Base-by-base conservation (phyloP, 305 asterid genomes). In the Fraxinus latifolia region DNA sequence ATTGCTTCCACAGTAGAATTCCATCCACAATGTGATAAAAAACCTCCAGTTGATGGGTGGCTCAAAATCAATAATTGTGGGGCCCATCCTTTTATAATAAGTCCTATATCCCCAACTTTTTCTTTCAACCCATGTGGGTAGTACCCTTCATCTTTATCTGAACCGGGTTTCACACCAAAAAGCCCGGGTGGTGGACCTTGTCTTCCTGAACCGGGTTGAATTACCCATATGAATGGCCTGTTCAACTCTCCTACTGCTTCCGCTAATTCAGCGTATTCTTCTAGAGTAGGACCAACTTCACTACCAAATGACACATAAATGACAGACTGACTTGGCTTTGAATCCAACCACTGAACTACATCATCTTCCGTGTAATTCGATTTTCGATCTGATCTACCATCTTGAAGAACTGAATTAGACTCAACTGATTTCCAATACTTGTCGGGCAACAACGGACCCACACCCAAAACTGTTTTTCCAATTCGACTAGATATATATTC, bases 1-100 rank as follows among this genome's bases (percentile, higher is more conserved):
- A 91, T 82, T 0, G 95, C 91, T 84, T 94, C 95, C 34, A 90
- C 78, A 0, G 92, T 90, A 1, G 98, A 94, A 82, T 91, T 94
- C 95, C 97, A 92, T 7, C 98, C 96, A 53, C 65, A 94, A 39
- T 94, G 96, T 37, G 95, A 89, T 34, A 92, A 0, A 27, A 91
- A 94, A 4, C 95, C 95, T 2, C 97, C 94, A 0, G 87, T 79
- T 1, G 97, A 85, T 0, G 91, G 89, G 36, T 94, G 97, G 76
- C 94, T 87, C 39, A 92, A 78, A 44, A 92, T 90, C 81, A 86
- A 68, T 1, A 91, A 50, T 78, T 92, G 97, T 0, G 96, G 97
- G 1, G 95, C 98, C 98, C 97, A 92, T 14, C 98, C 98, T 80
- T 87, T 85, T 55, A 92, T 90, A 4, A 92, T 44, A 8, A 94